Evolutionary conservation across 495 filamentous ascomycete species (phyloP).

Genomic region (Aspergillus mulundensis): DNA sequence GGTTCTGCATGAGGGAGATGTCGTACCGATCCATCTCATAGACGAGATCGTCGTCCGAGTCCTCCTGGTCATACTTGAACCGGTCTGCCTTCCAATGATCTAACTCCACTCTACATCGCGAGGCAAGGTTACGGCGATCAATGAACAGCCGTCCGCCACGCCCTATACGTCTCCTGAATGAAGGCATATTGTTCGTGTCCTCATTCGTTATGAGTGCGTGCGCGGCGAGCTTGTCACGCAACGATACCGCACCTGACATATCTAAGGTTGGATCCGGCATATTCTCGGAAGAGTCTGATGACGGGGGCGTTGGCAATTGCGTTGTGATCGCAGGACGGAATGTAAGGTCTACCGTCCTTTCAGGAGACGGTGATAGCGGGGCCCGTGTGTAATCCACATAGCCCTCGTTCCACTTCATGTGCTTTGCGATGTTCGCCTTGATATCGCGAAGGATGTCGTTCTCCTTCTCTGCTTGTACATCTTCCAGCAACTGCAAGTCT

Average conservation of each 20-base stretch:
- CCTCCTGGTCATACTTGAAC: slow-evolving; percentile 74
- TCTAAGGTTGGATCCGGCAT: slow-evolving; percentile 43
- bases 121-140: slow-evolving; percentile 60
- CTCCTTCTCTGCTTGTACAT: slow-evolving; percentile 76
- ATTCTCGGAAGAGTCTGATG: slow-evolving; percentile 66
- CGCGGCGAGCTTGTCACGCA: slow-evolving; percentile 47
- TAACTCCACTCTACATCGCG: slow-evolving; percentile 47
- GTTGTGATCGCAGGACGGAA: slow-evolving; percentile 79
- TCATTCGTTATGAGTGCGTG: slow-evolving; percentile 45
- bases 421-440: slow-evolving; percentile 73
- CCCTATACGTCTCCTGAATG: slow-evolving; percentile 66
- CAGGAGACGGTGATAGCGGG: slow-evolving; percentile 68
- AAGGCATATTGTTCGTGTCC: slow-evolving; percentile 47
- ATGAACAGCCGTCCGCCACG: slow-evolving; percentile 77
- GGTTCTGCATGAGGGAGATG: slow-evolving; percentile 65
- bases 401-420: slow-evolving; percentile 80
- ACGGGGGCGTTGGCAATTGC: slow-evolving; percentile 82
- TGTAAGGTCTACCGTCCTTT: slow-evolving; percentile 52
- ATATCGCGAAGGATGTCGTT: slow-evolving; percentile 73
- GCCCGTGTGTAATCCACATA: slow-evolving; percentile 79
- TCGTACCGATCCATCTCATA: slow-evolving; percentile 71
- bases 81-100: slow-evolving; percentile 58
- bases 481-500: slow-evolving; percentile 72
- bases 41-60: slow-evolving; percentile 65
- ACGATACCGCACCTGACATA: slow-evolving; percentile 37